A percentile compares a stretch with the other conserved stretches of the same genome.
Conservation (phyloP, 2,329 filamentous ascomycete genomes). For the Phaeosphaeriaceae sp. region DNA sequence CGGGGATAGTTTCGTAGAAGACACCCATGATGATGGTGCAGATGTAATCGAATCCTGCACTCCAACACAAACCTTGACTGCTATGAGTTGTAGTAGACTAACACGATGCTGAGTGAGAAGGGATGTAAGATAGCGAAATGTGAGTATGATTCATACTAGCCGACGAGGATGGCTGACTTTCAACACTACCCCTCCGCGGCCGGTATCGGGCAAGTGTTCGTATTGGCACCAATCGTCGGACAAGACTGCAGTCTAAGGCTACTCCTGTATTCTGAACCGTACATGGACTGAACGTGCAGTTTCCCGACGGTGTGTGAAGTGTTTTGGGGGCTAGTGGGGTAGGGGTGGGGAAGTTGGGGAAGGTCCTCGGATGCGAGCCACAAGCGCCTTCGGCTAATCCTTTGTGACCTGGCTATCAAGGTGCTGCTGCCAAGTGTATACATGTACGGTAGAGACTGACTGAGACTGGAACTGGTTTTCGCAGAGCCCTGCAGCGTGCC, state of each 20-base stretch:
- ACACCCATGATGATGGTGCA: conserved; percentile 46
- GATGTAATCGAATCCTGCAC: neutral
- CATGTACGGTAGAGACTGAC: no score
- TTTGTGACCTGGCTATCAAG: no score
- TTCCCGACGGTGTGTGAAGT: conserved; percentile 1
- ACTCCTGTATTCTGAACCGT: neutral
- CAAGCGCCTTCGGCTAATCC: no score
- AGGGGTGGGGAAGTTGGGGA: neutral
- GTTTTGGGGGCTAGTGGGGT: neutral
- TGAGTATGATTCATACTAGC: neutral
- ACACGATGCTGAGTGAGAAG: neutral
- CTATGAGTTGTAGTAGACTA: neutral
- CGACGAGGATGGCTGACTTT: neutral
- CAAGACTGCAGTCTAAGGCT: neutral
- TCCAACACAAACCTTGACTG: no score
- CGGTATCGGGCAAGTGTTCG: conserved; percentile 4
- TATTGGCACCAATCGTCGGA: neutral
- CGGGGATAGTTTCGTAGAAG: conserved; percentile 53
- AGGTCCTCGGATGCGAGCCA: conserved; percentile 1
- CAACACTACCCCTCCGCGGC: conserved; percentile 3
- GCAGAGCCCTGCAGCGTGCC: no score
- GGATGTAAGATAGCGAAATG: neutral
- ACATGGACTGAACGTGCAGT: neutral
- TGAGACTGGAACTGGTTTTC: no score
- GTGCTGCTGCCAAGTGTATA: no score